Conservation (phyloP, 768 basidiomycete species). For the Hydnum rufescens region DNA sequence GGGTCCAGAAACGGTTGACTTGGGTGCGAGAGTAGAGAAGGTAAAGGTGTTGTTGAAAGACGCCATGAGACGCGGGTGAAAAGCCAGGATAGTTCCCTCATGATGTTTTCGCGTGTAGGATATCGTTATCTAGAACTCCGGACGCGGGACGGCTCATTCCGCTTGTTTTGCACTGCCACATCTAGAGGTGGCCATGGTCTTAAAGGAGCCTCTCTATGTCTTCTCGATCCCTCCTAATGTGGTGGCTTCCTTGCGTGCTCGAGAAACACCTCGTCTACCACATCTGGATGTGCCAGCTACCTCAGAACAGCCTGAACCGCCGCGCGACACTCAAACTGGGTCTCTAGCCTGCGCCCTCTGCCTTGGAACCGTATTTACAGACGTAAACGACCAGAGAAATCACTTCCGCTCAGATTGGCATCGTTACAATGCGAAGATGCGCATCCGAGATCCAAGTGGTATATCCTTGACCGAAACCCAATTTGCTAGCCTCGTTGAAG, state of each 20-base stretch:
- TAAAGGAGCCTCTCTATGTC: slow-evolving; percentile 9
- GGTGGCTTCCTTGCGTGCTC: slow-evolving; percentile 5
- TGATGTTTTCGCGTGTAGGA: no score
- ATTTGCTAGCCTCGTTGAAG: slow-evolving; percentile 64
- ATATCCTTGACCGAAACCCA: slow-evolving; percentile 43
- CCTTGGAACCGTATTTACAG: slow-evolving; percentile 42
- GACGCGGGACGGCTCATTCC: no score
- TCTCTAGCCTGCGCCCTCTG: slow-evolving; percentile 45
- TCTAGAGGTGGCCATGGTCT: no score
- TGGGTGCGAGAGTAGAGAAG: no score
- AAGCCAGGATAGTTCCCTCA: no score
- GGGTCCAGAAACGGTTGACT: no score
- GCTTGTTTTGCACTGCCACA: no score
- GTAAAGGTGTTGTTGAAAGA: no score
- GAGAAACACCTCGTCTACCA: slow-evolving; percentile 1
- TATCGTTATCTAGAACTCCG: no score
- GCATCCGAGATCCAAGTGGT: slow-evolving; percentile 32
- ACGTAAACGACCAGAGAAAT: slow-evolving; percentile 60
- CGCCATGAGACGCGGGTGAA: no score
- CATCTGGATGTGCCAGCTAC: not conserved
- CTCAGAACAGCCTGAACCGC: not conserved
- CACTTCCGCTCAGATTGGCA: slow-evolving; percentile 97
- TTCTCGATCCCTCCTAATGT: slow-evolving; percentile 8
- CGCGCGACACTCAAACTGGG: not conserved
- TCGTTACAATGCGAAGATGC: slow-evolving; percentile 84